These are phyloP conservation scores for Xylariaceae sp. DNA, from an alignment of 2,329 filamentous ascomycete species.

Conservation along the genomic window DNA sequence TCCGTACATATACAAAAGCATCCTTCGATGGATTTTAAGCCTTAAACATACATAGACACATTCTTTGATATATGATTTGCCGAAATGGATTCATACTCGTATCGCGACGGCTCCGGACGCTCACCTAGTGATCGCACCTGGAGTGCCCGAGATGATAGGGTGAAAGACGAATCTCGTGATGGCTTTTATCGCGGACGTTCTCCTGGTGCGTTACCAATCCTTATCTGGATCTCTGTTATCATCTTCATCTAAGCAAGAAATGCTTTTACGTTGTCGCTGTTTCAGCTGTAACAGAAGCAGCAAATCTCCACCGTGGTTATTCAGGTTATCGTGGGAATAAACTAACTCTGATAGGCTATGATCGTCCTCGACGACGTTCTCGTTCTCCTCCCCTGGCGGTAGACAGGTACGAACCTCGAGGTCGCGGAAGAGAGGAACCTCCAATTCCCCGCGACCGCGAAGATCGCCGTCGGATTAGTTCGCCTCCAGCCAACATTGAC, in stretches of 20 bases:
- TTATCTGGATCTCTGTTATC: constrained; percentile 27
- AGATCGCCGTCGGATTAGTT: constrained; percentile 66
- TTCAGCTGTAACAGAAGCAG: not conserved
- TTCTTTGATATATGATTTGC: constrained; percentile 17
- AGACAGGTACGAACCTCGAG: constrained; percentile 78
- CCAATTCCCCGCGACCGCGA: constrained; percentile 57
- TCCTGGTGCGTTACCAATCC: constrained; percentile 64
- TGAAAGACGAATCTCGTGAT: constrained; percentile 62
- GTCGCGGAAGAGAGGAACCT: constrained; percentile 72
- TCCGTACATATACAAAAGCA: constrained; percentile 31
- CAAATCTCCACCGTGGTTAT: not conserved
- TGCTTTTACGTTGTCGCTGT: not conserved
- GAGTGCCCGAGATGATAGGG: constrained; percentile 59
- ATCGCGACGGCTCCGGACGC: constrained; percentile 58
- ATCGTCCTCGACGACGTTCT: constrained; percentile 67
- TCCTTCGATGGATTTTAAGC: constrained; percentile 10
- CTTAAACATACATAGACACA: not conserved
- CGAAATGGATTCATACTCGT: constrained; percentile 63
- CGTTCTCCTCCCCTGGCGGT: constrained; percentile 75
- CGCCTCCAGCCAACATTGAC: constrained; percentile 77
- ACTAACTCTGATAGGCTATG: constrained; percentile 54
- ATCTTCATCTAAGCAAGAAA: constrained; percentile 9
- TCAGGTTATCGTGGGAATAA: not conserved
- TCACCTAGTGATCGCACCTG: constrained; percentile 62
- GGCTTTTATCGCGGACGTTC: constrained; percentile 72